Percentiles rank a stretch among this genome's conserved stretches.
Evolutionary conservation across 176 grass and related monocot genomes (phyloP).

Genomic region (Microstegium vimineum): DNA sequence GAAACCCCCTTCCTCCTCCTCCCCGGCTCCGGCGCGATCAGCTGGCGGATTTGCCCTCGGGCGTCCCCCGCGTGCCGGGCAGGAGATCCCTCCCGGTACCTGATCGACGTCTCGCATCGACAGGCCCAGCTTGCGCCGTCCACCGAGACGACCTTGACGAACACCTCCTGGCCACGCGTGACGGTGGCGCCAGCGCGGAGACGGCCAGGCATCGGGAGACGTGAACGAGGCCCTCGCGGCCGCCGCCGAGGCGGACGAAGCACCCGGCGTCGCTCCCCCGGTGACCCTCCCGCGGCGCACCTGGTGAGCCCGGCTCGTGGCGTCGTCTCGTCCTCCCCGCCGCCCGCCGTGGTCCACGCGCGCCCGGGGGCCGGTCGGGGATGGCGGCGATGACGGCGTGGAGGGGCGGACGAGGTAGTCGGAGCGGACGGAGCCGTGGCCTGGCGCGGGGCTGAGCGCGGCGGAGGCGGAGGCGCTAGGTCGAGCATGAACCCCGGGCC

Average conservation of each 20-base stretch:
- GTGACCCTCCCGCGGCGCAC: conserved; percentile 72
- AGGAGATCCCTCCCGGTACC: conserved; percentile 79
- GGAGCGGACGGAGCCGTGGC: no score
- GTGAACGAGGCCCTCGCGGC: conserved; percentile 80
- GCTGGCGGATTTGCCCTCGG: conserved; percentile 54
- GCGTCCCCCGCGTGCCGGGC: conserved; percentile 61
- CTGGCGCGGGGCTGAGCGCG: no score
- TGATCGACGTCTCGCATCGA: conserved; percentile 86
- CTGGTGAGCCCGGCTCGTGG: conserved; percentile 63
- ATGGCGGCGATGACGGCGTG: conserved; percentile 87
- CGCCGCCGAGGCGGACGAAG: conserved; percentile 68
- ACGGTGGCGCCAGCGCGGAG: conserved; percentile 53
- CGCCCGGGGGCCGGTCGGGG: not conserved
- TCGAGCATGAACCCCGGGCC: no score
- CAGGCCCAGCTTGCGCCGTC: conserved; percentile 74
- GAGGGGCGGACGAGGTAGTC: no score
- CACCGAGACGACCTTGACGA: conserved; percentile 73
- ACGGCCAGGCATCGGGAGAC: conserved; percentile 61
- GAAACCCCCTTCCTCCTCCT: conserved; percentile 64
- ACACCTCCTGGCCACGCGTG: conserved; percentile 79
- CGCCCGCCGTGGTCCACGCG: conserved; percentile 34
- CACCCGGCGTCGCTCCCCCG: conserved; percentile 69
- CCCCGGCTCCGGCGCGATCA: conserved; percentile 16
- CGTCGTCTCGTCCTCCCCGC: conserved; percentile 38
- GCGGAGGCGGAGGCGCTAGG: no score